Conservation (phyloP, 192 early-diverging fungal species). For the Umbelopsis isabellina region DNA sequence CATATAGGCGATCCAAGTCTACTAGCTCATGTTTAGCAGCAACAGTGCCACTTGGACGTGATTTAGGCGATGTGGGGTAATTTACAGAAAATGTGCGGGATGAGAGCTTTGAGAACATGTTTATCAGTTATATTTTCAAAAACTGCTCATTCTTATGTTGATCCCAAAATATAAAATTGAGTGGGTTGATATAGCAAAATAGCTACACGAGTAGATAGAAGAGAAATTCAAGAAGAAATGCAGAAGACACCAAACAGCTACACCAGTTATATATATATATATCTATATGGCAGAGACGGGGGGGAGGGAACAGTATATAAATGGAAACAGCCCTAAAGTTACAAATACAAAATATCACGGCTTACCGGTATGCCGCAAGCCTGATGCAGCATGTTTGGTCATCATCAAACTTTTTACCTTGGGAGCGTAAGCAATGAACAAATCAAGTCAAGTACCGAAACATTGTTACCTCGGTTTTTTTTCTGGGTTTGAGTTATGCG, state of each 20-base stretch:
- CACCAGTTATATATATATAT: background rate
- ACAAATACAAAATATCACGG: constrained; percentile 12
- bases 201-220: background rate
- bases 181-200: background rate
- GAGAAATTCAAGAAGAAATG: constrained; percentile 5
- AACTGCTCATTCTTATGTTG: background rate
- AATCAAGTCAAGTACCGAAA: background rate
- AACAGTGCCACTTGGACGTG: constrained; percentile 2
- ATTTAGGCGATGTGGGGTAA: background rate
- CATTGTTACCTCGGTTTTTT: background rate
- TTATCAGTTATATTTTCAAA: background rate
- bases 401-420: background rate
- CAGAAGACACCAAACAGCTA: background rate
- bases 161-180: background rate
- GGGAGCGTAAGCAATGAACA: background rate
- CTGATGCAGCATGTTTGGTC: constrained; percentile 20
- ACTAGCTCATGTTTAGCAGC: background rate
- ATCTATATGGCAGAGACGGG: background rate
- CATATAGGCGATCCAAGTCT: constrained; percentile 8
- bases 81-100: constrained; percentile 9
- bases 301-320: constrained; percentile 1
- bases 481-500: too few species aligned
- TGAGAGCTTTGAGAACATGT: constrained; percentile 11
- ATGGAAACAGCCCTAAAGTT: background rate
- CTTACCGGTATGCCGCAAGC: constrained; percentile 1